phyloP scores from a whole-genome alignment of 371 early-diverging fungal species.

The Circinella umbellata region DNA sequence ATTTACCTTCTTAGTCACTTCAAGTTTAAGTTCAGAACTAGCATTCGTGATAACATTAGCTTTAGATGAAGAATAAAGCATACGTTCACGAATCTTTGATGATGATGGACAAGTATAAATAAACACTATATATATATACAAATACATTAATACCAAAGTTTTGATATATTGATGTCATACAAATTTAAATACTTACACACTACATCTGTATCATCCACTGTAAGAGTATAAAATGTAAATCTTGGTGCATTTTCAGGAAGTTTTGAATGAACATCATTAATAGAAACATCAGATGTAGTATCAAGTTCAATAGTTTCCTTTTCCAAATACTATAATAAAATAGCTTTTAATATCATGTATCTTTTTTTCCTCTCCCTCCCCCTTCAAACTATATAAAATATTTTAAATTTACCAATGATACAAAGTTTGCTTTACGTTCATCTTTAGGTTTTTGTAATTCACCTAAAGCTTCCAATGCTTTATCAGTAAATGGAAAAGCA shows the following conservation, averaged over 20 bases:
- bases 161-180: background rate
- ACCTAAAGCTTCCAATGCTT: conserved; percentile 60
- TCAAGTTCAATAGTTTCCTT: conserved; percentile 66
- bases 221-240: conserved; percentile 70
- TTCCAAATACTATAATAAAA: conserved; percentile 36
- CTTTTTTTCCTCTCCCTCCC: too few species aligned
- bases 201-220: conserved; percentile 48
- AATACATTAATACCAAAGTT: background rate
- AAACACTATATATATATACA: conserved; percentile 55
- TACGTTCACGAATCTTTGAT: conserved; percentile 85
- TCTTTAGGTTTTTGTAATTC: conserved; percentile 42
- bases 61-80: conserved; percentile 84
- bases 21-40: conserved; percentile 54
- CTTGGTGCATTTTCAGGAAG: conserved; percentile 64
- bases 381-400: background rate
- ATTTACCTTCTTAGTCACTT: conserved; percentile 68
- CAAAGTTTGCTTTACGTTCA: conserved; percentile 57
- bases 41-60: conserved; percentile 61
- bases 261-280: conserved; percentile 45
- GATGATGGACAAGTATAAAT: conserved; percentile 81
- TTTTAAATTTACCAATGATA: conserved; percentile 58
- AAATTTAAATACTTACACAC: conserved; percentile 38
- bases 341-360: too few species aligned
- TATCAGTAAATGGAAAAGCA: conserved; percentile 61
- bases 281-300: conserved; percentile 37